A percentile compares a stretch with the other conserved stretches of the same genome.
These are phyloP conservation scores for Mycena albidolilacea DNA, from an alignment of 768 basidiomycete genomes.

Conservation along the genomic window DNA sequence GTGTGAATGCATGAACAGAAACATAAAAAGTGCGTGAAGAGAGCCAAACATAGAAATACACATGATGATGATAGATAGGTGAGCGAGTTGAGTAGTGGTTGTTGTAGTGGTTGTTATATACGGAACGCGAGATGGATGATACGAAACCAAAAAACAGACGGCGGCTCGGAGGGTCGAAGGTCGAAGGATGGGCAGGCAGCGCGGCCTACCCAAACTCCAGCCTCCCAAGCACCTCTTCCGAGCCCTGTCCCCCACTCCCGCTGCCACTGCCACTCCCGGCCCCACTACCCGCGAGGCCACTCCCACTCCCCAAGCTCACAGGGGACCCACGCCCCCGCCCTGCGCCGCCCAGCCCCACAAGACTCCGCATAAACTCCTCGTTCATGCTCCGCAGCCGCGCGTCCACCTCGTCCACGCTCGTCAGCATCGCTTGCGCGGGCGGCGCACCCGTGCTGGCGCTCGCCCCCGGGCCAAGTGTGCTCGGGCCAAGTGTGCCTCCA, in stretches of 20 bases:
- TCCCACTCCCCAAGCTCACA: conserved; percentile 24
- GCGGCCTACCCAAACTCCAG: conserved; percentile 56
- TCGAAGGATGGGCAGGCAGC: no score
- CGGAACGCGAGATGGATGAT: background rate
- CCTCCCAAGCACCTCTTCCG: conserved; percentile 70
- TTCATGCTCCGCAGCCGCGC: conserved; percentile 77
- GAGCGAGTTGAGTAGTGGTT: background rate
- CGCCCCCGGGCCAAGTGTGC: conserved; percentile 12
- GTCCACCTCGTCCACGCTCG: conserved; percentile 77
- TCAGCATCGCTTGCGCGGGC: conserved; percentile 67
- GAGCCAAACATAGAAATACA: conserved; percentile 2
- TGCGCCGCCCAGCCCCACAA: conserved; percentile 68
- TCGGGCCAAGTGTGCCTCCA: background rate
- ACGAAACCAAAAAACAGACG: background rate
- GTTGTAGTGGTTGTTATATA: no score
- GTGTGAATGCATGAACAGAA: background rate
- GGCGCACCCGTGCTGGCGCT: conserved; percentile 22
- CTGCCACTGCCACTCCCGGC: conserved; percentile 39
- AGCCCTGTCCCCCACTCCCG: conserved; percentile 52
- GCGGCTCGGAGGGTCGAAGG: background rate
- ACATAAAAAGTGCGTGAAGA: background rate
- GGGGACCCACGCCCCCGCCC: conserved; percentile 13
- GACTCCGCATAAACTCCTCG: conserved; percentile 73
- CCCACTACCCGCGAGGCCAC: conserved; percentile 30
- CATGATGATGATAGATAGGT: background rate